Evolutionary conservation across 2,329 filamentous ascomycete genomes (phyloP).

Genomic region (Stemphylium beticola): DNA sequence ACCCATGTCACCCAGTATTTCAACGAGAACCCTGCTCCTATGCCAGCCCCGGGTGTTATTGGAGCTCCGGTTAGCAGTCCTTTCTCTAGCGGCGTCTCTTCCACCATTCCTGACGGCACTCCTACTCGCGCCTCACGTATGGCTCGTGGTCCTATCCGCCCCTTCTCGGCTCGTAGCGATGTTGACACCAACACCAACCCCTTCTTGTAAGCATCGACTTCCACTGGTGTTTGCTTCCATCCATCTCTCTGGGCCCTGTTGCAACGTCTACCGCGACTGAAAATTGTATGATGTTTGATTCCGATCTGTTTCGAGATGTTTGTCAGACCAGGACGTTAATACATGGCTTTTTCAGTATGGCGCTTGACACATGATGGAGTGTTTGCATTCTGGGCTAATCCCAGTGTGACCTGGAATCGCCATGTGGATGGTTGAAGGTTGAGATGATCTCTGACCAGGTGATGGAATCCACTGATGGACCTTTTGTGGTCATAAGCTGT

Average conservation of each 20-base stretch:
- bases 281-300: conserved; percentile 12
- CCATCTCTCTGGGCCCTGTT: conserved; percentile 7
- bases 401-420: conserved; percentile 20
- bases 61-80: conserved; percentile 20
- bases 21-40: conserved; percentile 15
- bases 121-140: conserved; percentile 18
- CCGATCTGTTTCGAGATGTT: conserved; percentile 22
- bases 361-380: conserved; percentile 10
- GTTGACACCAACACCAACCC: conserved; percentile 12
- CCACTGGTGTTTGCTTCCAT: conserved; percentile 1
- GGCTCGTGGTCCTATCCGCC: conserved; percentile 10
- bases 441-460: conserved; percentile 26
- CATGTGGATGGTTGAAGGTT: conserved; percentile 20
- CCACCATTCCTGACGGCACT: conserved; percentile 6
- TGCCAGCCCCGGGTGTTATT: conserved; percentile 28
- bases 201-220: conserved; percentile 16
- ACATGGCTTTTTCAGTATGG: conserved; percentile 15
- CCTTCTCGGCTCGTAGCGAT: conserved; percentile 9
- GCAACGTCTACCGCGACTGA: conserved; percentile 5
- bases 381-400: conserved; percentile 14
- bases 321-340: conserved; percentile 16
- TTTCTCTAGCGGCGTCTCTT: conserved; percentile 2
- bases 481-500: conserved; percentile 2
- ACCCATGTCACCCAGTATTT: conserved; percentile 30
- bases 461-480: conserved; percentile 19